Evolutionary conservation across 176 grass and related monocot species (phyloP).

Genomic region (Triticum monococcum): DNA sequence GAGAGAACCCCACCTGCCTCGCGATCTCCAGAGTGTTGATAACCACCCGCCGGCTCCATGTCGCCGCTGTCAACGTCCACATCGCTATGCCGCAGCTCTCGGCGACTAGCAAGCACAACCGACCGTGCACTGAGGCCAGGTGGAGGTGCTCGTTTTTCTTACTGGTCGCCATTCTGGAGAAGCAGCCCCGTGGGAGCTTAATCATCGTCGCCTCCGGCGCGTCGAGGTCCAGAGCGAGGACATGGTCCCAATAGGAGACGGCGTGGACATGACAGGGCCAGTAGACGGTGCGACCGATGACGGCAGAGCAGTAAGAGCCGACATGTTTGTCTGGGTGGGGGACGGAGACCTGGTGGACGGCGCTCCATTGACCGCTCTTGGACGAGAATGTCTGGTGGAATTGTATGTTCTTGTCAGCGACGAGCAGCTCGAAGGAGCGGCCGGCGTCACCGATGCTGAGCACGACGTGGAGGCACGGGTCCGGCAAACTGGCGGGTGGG

Average conservation of each 20-base stretch:
- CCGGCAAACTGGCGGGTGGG: background rate
- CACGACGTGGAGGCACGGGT: background rate
- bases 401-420: background rate
- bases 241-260: background rate
- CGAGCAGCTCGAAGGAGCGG: conserved; percentile 2
- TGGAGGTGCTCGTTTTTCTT: background rate
- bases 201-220: background rate
- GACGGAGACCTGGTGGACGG: background rate
- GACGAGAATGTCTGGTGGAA: background rate
- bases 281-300: background rate
- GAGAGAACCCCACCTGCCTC: background rate
- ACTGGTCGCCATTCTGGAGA: background rate
- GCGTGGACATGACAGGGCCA: background rate
- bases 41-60: background rate
- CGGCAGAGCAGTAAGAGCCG: background rate
- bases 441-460: background rate
- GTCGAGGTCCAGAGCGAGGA: background rate
- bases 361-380: background rate
- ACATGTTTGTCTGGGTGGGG: background rate
- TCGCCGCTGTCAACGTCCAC: background rate
- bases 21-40: background rate
- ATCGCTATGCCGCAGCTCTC: background rate
- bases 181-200: background rate
- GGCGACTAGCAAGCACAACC: background rate
- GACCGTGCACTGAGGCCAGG: background rate